Evolutionary conservation across 345 rosid species (phyloP).

Genomic region (Odontarrhena argentea): DNA sequence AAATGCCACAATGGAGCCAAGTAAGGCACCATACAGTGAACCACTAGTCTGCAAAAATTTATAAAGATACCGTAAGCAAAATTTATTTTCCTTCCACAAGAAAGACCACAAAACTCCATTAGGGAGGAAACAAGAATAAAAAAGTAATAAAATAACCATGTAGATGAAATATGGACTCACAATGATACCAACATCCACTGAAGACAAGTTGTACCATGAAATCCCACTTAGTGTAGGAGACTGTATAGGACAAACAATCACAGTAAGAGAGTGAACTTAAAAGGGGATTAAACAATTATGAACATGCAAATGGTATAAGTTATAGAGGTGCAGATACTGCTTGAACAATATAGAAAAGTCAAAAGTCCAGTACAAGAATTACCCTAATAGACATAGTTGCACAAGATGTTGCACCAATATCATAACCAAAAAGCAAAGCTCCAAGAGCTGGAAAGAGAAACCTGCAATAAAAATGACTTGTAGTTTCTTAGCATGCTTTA

Average conservation of each 20-base stretch:
- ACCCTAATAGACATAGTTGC: conserved; percentile 86
- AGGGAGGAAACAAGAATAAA: conserved; percentile 14
- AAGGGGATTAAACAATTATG: background rate
- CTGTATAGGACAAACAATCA: conserved; percentile 50
- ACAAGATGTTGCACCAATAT: conserved; percentile 94
- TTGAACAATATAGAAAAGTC: background rate
- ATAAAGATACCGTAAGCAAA: conserved; percentile 11
- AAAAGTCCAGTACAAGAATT: background rate
- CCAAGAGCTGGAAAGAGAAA: conserved; percentile 99
- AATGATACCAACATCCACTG: conserved; percentile 86
- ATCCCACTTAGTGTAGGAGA: conserved; percentile 79
- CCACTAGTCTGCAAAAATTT: conserved; percentile 85
- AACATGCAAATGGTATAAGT: background rate
- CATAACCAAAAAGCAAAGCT: conserved; percentile 91
- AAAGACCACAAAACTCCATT: conserved; percentile 9
- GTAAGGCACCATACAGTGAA: conserved; percentile 92
- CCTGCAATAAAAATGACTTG: conserved; percentile 51
- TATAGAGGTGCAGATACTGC: background rate
- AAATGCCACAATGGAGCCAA: conserved; percentile 90
- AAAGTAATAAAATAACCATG: background rate
- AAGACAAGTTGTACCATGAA: conserved; percentile 81
- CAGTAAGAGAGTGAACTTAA: background rate
- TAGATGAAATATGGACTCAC: conserved; percentile 59
- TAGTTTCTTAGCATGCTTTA: conserved; percentile 21
- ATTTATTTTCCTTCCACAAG: background rate